Evolutionary conservation across 129 eudicot species (phyloP), one percentile per base, ranked within the genome.

Genomic region (Ambrosia artemisiifolia): DNA sequence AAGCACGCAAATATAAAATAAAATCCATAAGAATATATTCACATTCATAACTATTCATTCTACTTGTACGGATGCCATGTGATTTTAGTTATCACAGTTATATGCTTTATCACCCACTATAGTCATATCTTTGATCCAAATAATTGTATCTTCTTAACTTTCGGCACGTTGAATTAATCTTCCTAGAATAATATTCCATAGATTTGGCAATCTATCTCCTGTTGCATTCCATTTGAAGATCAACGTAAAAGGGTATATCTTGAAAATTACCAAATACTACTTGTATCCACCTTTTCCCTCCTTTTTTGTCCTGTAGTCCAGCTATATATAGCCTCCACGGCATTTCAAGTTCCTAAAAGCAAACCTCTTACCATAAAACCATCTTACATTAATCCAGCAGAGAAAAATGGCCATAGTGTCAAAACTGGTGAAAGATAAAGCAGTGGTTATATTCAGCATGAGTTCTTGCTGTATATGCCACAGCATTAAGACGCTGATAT

Each of bases 371-470:
- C 65, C 63, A 49, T 69, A 49, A 5, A 48, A 69, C 11, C 30
- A 68, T 28, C 72, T 36, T 50, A 20, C 69, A n/a, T 0, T 38
- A 17, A 53, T 42, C 44, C 24, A 5, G 28, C 12, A 3, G 19
- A 56, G 60, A 38, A 40, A 38, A 71, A 84, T 84, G 93, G 85
- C 71, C 36, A 48, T 53, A 8, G 74, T 85, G 42, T 40, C 60
- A 67, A 71, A 78, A n/a, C 47, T 85, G 63, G 83, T 74, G 44
- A 71, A 74, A 12, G 83, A 83, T 11, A 87, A 69, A 63, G 83
- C 93, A n/a, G 85, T 87, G 81, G 89, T 87, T 61, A 84, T 84
- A 70, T 87, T 87, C 78, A 78, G 88, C 85, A 84, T 73, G 56
- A 79, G 74, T 61, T 60, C 67, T 60, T 87, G 92, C 14, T 81